Evolutionary conservation across 2,329 filamentous ascomycete genomes (phyloP).

Genomic region (Atkinsonella hypoxylon): DNA sequence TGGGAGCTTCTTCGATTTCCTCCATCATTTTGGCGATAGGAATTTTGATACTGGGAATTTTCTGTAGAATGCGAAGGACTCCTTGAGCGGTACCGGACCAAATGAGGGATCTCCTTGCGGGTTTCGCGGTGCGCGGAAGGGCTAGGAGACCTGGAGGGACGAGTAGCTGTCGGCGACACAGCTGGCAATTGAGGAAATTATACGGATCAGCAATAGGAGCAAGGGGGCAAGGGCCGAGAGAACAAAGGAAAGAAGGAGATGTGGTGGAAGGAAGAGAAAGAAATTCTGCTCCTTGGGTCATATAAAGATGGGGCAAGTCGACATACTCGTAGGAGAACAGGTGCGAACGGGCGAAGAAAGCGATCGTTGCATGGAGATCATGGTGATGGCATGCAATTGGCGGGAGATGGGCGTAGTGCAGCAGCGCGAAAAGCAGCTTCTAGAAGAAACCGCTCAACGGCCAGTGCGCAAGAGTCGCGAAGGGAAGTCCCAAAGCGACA

Average conservation of each 20-base stretch:
- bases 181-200: slow-evolving; percentile 14
- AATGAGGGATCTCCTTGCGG: slow-evolving; percentile 27
- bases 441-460: slow-evolving; percentile 14
- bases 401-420: slow-evolving; percentile 15
- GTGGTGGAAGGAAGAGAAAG: not conserved
- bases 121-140: slow-evolving; percentile 41
- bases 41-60: slow-evolving; percentile 25
- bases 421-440: slow-evolving; percentile 23
- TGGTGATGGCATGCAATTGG: slow-evolving; percentile 35
- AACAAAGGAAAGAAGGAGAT: not conserved
- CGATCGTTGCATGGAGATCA: slow-evolving; percentile 52
- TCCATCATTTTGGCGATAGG: slow-evolving; percentile 33
- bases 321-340: slow-evolving; percentile 49
- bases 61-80: slow-evolving; percentile 41
- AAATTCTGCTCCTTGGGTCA: not conserved
- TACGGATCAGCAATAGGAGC: slow-evolving; percentile 17
- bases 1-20: slow-evolving; percentile 26
- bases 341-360: slow-evolving; percentile 50
- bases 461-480: slow-evolving; percentile 5
- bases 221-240: not conserved
- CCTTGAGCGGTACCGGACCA: slow-evolving; percentile 39
- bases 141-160: slow-evolving; percentile 39
- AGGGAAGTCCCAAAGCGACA: not conserved
- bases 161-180: slow-evolving; percentile 19
- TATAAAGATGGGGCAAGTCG: not conserved